Conservation (phyloP, 2,329 filamentous ascomycete genomes). For the Coniochaeta sp. region DNA sequence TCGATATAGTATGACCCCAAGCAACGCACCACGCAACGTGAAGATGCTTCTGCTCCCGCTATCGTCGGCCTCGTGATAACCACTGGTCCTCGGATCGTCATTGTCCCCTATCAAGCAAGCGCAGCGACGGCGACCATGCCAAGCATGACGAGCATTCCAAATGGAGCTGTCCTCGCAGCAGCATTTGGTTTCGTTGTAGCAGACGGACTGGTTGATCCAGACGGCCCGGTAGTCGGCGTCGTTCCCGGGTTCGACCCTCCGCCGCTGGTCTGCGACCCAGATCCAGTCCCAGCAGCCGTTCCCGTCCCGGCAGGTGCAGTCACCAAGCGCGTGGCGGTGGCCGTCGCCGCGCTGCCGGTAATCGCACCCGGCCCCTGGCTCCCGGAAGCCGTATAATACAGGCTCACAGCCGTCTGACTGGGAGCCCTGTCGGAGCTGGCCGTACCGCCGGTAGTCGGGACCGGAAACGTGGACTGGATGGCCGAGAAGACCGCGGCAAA, state of each 20-base stretch:
- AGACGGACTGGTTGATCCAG: not conserved
- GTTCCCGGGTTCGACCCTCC: not conserved
- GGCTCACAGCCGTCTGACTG: constrained; percentile 29
- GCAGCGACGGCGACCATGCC: not conserved
- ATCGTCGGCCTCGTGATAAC: not conserved
- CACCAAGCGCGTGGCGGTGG: constrained; percentile 20
- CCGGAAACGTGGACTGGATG: constrained; percentile 11
- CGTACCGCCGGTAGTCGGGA: constrained; percentile 23
- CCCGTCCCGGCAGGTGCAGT: not conserved
- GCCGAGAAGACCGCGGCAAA: constrained; percentile 25
- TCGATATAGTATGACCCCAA: no score
- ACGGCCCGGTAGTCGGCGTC: not conserved
- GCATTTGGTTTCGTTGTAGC: not conserved
- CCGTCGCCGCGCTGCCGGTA: constrained; percentile 29
- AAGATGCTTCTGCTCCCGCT: not conserved
- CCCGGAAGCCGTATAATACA: constrained; percentile 32
- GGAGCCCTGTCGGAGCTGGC: constrained; percentile 23
- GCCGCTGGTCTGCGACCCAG: not conserved
- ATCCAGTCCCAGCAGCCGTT: not conserved
- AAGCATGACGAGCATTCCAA: not conserved
- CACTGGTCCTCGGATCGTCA: not conserved
- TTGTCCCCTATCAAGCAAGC: not conserved
- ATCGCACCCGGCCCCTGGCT: constrained; percentile 31
- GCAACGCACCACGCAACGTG: not conserved
- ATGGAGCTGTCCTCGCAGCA: not conserved